Evolutionary conservation across 495 filamentous ascomycete species (phyloP), one percentile per base, ranked within the genome.

Genomic region (Massariosphaeria phaeospora): DNA sequence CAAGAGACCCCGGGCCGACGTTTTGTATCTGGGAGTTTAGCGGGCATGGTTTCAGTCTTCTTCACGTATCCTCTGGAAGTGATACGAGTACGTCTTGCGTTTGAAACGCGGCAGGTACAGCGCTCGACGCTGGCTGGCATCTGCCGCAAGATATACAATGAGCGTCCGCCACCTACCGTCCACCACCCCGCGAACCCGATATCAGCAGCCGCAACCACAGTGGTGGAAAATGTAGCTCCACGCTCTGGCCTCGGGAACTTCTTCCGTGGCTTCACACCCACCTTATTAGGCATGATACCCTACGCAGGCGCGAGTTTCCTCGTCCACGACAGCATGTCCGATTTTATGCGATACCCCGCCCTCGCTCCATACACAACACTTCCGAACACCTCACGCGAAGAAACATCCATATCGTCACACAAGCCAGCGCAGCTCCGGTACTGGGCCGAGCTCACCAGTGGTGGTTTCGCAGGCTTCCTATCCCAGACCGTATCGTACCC

Each of bases 221-320:
- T 69, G 2, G 65, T 75, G 2, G 68, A 70, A 31, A 66, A 71
- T 8, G 69, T 70, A 8, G 75, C 79, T 0, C 82, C 86, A 0
- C 75, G 75, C 25, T 76, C 76, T 9, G 91, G 94, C 0, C 64
- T 96, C 0, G 69, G 80, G 35, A 97, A 97, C 69, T 98, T 98
- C 70, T 98, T 95, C 68, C 84, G 93, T 27, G 93, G 93, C 12
- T 98, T 97, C 67, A 82, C 81, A 0, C 84, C 91, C 0, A 97
- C 93, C 0, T 67, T 98, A 12, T 72, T 88, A 31, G 93, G 93
- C 40, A 98, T 98, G 91, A 67, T 98, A 12, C 93, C 93, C 2
- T 98, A 98, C 62, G 93, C 94, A 12, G 93, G 93, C 43, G 82
- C 94, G 64, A 96, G 91, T n/a, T 98, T 98, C 75, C 79, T 97